These are phyloP conservation scores for Fusarium sulawesiense DNA, from an alignment of 2,329 filamentous ascomycete genomes.

Conservation along the genomic window DNA sequence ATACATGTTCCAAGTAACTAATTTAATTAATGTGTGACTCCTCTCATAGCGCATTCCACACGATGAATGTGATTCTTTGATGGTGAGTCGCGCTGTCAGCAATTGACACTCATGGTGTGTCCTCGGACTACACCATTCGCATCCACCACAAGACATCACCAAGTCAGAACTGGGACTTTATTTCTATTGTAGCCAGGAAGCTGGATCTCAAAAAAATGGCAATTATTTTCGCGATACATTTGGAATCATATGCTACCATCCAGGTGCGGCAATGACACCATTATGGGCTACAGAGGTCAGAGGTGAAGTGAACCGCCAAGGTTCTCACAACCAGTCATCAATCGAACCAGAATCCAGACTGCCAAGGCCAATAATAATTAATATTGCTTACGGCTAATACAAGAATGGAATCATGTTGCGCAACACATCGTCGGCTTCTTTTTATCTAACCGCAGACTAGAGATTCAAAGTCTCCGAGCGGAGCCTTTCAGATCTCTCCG, in stretches of 20 bases:
- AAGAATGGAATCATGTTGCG: not conserved
- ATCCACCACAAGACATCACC: not conserved
- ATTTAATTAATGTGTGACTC: fast-evolving
- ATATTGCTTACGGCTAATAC: fast-evolving
- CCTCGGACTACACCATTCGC: not conserved
- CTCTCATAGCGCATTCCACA: not conserved
- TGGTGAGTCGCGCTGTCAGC: not conserved
- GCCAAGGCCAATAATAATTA: fast-evolving
- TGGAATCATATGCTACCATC: not conserved
- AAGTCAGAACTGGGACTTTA: not conserved
- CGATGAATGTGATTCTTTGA: not conserved
- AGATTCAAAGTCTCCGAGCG: slow-evolving; percentile 42
- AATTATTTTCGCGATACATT: fast-evolving
- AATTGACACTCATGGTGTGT: not conserved
- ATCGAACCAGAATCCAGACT: too few species aligned
- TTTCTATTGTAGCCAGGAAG: too few species aligned
- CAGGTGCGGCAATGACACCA: too few species aligned
- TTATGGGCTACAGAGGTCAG: not conserved
- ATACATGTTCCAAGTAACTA: fast-evolving
- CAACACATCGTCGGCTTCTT: not conserved
- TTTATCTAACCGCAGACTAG: not conserved
- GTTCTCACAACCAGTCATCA: not conserved
- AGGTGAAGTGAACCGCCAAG: not conserved
- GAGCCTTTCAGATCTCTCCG: slow-evolving; percentile 35
- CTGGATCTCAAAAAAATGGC: fast-evolving